Conservation (phyloP, 352 stramenopile genomes). For the Phytopythium vexans region DNA sequence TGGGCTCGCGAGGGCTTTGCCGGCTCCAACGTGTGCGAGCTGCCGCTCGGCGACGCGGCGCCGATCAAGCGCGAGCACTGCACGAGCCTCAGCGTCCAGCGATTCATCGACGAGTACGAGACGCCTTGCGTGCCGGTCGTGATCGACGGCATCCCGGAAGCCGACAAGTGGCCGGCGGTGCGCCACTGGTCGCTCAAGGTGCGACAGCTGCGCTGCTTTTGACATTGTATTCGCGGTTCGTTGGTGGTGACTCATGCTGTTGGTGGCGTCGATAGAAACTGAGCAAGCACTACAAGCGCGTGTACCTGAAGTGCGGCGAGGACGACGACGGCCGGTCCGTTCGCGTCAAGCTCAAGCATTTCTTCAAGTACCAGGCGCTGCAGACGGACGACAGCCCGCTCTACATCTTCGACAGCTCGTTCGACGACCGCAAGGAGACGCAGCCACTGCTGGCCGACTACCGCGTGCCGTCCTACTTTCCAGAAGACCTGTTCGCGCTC, state of each 20-base stretch:
- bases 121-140: slow-evolving; percentile 66
- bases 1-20: slow-evolving; percentile 82
- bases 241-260: no score
- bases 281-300: slow-evolving; percentile 73
- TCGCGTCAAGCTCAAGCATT: slow-evolving; percentile 84
- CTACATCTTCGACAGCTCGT: slow-evolving; percentile 98
- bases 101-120: slow-evolving; percentile 88
- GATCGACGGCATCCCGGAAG: slow-evolving; percentile 80
- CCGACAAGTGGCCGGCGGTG: slow-evolving; percentile 65
- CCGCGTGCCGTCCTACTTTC: slow-evolving; percentile 76
- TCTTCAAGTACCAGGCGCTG: slow-evolving; percentile 63
- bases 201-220: slow-evolving; percentile 3
- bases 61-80: slow-evolving; percentile 68
- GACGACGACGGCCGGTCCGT: slow-evolving; percentile 76
- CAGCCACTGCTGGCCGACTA: slow-evolving; percentile 78
- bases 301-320: slow-evolving; percentile 78
- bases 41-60: slow-evolving; percentile 66
- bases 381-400: slow-evolving; percentile 90
- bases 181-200: slow-evolving; percentile 77
- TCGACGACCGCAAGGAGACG: slow-evolving; percentile 82
- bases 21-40: slow-evolving; percentile 74
- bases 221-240: neutral
- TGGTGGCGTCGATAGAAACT: slow-evolving; percentile 27
- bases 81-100: slow-evolving; percentile 68
- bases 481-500: slow-evolving; percentile 80